These are phyloP conservation scores for Licmophora abbreviata DNA, from an alignment of 108 stramenopile species.

Conservation along the genomic window DNA sequence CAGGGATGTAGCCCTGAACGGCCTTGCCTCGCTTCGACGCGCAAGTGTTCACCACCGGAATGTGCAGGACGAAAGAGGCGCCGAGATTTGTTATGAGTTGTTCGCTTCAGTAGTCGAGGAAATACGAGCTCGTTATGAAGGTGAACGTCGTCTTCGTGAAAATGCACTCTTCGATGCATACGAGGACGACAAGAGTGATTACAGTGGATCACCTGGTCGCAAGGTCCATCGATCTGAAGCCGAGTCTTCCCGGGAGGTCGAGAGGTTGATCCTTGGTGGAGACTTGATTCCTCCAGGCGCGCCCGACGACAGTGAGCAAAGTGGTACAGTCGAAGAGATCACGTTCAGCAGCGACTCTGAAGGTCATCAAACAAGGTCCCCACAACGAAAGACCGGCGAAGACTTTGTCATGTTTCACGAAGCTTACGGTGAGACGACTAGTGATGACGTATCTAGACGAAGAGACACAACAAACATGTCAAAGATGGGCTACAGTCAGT, in stretches of 20 bases:
- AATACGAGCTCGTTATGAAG: slow-evolving; percentile 58
- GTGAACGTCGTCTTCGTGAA: slow-evolving; percentile 63
- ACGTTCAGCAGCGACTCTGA: slow-evolving; percentile 5
- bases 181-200: slow-evolving; percentile 11
- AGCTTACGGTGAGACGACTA: slow-evolving; percentile 12
- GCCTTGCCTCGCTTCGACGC: slow-evolving; percentile 43
- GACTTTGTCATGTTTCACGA: slow-evolving; percentile 75
- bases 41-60: slow-evolving; percentile 35
- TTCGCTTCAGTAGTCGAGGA: slow-evolving; percentile 45
- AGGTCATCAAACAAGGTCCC: not conserved
- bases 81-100: slow-evolving; percentile 24
- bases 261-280: slow-evolving; percentile 62
- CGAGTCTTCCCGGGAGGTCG: slow-evolving; percentile 44
- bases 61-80: slow-evolving; percentile 28
- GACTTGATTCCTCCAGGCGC: slow-evolving; percentile 33
- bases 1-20: slow-evolving; percentile 61
- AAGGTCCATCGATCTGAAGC: slow-evolving; percentile 5
- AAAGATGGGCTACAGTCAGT: slow-evolving; percentile 36
- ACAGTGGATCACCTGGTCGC: slow-evolving; percentile 8
- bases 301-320: slow-evolving; percentile 2
- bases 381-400: slow-evolving; percentile 3
- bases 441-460: too few species aligned
- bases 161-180: slow-evolving; percentile 62
- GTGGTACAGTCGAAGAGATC: slow-evolving; percentile 15
- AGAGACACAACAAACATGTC: slow-evolving; percentile 37